A percentile compares a stretch with the other conserved stretches of the same genome.
phyloP scores from a whole-genome alignment of 2,329 filamentous ascomycete genomes.

The Aspergillus quadricinctus region DNA sequence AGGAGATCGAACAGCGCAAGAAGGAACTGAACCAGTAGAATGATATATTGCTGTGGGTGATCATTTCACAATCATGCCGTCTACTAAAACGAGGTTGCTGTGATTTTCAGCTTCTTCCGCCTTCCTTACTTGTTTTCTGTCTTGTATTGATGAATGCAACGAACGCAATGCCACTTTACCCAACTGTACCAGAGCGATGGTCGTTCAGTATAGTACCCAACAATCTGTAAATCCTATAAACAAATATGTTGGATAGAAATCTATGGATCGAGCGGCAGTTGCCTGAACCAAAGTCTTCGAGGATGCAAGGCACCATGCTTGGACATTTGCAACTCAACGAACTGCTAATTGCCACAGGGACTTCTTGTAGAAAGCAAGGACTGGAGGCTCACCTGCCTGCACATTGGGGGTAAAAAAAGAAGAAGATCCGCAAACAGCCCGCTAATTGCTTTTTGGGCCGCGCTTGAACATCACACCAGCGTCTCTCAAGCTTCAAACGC shows the following conservation, averaged over 20 bases:
- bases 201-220: neutral
- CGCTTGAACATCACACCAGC: no score
- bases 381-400: no score
- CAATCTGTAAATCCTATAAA: neutral
- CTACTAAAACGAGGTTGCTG: neutral
- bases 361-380: neutral
- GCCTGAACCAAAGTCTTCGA: neutral
- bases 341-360: neutral
- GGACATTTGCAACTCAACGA: neutral
- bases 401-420: no score
- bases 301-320: neutral
- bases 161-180: neutral
- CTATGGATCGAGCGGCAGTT: neutral
- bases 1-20: constrained; percentile 63
- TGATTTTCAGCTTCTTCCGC: neutral
- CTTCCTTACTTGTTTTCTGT: neutral
- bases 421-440: no score
- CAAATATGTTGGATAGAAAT: neutral
- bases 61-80: neutral
- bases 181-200: neutral
- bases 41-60: neutral
- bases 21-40: constrained; percentile 60
- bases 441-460: neutral
- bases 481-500: neutral
- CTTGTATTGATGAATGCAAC: neutral